These are phyloP conservation scores for Conringia planisiliqua DNA, from an alignment of 345 rosid species.

Conservation along the genomic window DNA sequence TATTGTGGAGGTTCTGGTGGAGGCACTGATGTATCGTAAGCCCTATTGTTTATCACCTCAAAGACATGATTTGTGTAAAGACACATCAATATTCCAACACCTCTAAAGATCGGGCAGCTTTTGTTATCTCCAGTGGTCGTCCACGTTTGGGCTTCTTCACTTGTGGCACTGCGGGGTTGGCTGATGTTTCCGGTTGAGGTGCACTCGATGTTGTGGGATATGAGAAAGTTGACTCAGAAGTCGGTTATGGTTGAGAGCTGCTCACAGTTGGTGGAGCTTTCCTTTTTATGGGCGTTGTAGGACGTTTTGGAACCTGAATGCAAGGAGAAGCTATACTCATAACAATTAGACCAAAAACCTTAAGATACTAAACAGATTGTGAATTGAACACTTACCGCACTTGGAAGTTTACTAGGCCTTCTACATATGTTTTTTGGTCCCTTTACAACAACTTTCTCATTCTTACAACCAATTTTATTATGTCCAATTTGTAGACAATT, in stretches of 20 bases:
- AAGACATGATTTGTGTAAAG: not conserved
- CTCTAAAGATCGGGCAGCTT: not conserved
- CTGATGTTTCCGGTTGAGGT: not conserved
- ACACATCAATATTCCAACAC: not conserved
- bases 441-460: not conserved
- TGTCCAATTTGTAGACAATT: not conserved
- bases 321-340: too few species aligned
- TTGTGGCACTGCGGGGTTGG: not conserved
- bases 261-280: not conserved
- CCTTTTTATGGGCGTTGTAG: not conserved
- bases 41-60: not conserved
- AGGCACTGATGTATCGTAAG: not conserved
- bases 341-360: too few species aligned
- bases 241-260: not conserved
- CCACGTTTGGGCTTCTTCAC: not conserved
- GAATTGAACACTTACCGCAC: too few species aligned
- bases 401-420: not conserved
- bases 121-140: not conserved
- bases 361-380: too few species aligned
- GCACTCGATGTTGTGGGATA: not conserved
- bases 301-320: not conserved
- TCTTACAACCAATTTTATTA: not conserved
- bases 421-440: not conserved
- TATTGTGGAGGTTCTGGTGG: not conserved
- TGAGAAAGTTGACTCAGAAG: not conserved